These are phyloP conservation scores for Schizothecium vesticola DNA, from an alignment of 495 filamentous ascomycete species.

Conservation along the genomic window DNA sequence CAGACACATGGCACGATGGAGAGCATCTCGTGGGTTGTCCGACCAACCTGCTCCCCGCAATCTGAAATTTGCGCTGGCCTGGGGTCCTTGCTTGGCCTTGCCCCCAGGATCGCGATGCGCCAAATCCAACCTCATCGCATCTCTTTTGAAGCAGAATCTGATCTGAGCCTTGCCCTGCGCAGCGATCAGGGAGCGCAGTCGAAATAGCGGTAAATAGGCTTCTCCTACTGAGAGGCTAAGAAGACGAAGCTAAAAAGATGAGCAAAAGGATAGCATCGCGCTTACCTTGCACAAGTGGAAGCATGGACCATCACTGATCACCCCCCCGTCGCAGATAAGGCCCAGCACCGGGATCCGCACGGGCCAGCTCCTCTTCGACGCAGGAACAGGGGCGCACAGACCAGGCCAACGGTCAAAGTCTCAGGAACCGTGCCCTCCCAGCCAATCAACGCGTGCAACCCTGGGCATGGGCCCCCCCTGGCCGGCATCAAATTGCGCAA, in stretches of 20 bases:
- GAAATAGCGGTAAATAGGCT: too few relatives aligned
- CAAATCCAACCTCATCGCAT: background rate
- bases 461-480: background rate
- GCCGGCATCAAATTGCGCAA: slow-evolving; percentile 7
- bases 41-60: background rate
- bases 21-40: background rate
- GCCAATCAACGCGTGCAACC: background rate
- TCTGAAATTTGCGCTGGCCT: background rate
- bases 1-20: background rate
- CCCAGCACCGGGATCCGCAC: slow-evolving; percentile 1
- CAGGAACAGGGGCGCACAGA: slow-evolving; percentile 15
- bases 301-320: background rate
- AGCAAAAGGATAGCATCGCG: background rate
- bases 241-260: background rate
- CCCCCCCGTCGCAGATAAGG: background rate
- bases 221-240: background rate
- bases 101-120: background rate
- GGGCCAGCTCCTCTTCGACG: slow-evolving; percentile 9
- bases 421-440: slow-evolving; percentile 1
- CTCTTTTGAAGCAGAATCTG: background rate
- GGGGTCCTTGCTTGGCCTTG: background rate
- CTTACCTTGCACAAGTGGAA: background rate
- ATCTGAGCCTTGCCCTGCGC: background rate
- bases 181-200: background rate
- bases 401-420: slow-evolving; percentile 6